Evolutionary conservation across 805 yeast species (phyloP), one percentile per base, ranked within the genome.

Genomic region (Candida ipomoeae): DNA sequence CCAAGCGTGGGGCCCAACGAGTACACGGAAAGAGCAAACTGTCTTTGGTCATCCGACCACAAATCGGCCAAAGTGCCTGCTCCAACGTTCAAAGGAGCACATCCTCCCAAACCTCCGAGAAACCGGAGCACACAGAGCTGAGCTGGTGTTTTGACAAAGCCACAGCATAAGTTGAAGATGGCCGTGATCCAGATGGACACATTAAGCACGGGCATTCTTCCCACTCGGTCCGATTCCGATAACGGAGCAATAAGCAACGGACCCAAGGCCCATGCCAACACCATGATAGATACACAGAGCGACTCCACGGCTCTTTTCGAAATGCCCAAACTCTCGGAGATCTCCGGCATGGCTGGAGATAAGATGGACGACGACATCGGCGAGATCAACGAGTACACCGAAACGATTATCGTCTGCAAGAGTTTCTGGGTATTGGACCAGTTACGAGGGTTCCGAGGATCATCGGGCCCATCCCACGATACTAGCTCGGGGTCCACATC

Each of bases 201-300:
- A 49, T 80, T 75, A 51, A 83, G 75, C 4, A 87, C 85, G 3
- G 74, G 62, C 51, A 75, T 71, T 39, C 91, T 68, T 2, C 91
- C 92, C 53, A 78, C 76, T 3, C 52, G 59, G 48, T 69, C 75
- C 52, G 82, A 71, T 60, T 86, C 92, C 41, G 86, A 79, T 11
- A 86, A 59, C 2, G 91, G 91, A 1, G 88, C 85, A 50, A 83
- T 69, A 32, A 85, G 58, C 45, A 85, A 65, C 1, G 90, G 89
- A 11, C 85, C 85, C 18, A 80, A 53, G 0, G 88, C 89, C 75
- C 87, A 75, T 1, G 89, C 88, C 56, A 84, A 71, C n/a, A 85
- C 76, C 71, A 81, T 83, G 34, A 85, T 75, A 0, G 87, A 78
- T 3, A 85, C 83, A 26, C 56, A 53, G 36, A 58, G 49, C 21